Conservation (phyloP, 768 basidiomycete species). For the Cystoderma amianthinum region DNA sequence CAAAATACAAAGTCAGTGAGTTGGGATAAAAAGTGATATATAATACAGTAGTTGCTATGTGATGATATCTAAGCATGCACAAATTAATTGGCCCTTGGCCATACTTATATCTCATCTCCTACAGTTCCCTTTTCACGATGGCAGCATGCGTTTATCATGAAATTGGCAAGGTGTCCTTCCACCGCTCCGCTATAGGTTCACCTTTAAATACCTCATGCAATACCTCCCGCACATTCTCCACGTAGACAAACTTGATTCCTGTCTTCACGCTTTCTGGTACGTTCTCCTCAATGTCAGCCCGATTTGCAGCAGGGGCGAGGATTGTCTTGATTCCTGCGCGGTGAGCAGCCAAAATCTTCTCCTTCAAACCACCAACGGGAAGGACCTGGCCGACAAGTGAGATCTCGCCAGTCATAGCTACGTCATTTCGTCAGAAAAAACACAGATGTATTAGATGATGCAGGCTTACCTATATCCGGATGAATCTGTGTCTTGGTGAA, state of each 20-base stretch:
- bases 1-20: no score
- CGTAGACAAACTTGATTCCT: conserved; percentile 92
- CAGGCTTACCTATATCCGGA: conserved; percentile 77
- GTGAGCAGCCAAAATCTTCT: conserved; percentile 95
- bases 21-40: no score
- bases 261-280: conserved; percentile 94
- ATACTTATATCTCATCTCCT: neutral
- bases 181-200: conserved; percentile 46
- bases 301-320: conserved; percentile 80
- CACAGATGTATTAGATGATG: neutral
- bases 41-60: no score
- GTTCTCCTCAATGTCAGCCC: conserved; percentile 95
- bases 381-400: conserved; percentile 94
- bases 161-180: conserved; percentile 51
- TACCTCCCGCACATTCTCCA: conserved; percentile 89
- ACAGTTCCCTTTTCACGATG: no score
- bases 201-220: conserved; percentile 80
- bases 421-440: neutral
- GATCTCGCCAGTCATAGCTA: conserved; percentile 98
- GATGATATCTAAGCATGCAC: no score
- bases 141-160: neutral
- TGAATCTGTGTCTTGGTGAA: conserved; percentile 80
- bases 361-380: conserved; percentile 93
- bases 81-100: no score
- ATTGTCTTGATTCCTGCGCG: conserved; percentile 94